Percentiles rank a stretch among this genome's conserved stretches.
phyloP scores from a whole-genome alignment of 371 early-diverging fungal species.

The Quaeritorhiza haematococci region DNA sequence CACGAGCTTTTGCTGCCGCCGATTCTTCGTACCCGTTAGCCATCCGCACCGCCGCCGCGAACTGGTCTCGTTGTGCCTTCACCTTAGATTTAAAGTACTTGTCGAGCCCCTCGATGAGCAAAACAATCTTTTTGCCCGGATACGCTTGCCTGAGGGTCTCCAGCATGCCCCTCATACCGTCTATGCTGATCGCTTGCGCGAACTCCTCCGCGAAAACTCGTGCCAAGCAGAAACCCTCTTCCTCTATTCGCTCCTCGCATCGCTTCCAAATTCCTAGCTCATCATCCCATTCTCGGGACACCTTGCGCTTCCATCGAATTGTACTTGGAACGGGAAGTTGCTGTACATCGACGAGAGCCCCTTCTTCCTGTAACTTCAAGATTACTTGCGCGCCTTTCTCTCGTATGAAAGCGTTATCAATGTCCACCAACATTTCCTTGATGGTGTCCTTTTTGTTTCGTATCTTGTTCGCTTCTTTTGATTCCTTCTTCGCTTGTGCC shows the following conservation, averaged over 20 bases:
- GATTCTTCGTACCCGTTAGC: constrained; percentile 15
- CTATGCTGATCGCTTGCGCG: constrained; percentile 20
- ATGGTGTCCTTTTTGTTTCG: constrained; percentile 39
- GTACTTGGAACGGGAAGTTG: constrained; percentile 21
- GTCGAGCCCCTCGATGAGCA: constrained; percentile 53
- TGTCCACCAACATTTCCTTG: constrained; percentile 51
- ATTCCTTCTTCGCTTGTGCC: constrained; percentile 11
- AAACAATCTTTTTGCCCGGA: constrained; percentile 26
- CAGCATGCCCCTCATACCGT: not conserved
- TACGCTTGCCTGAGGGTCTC: not conserved
- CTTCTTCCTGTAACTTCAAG: constrained; percentile 26
- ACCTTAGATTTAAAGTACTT: constrained; percentile 42
- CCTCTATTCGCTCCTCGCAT: constrained; percentile 29
- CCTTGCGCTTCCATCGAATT: constrained; percentile 46
- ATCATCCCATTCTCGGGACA: constrained; percentile 47
- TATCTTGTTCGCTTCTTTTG: constrained; percentile 42
- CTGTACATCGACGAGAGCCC: constrained; percentile 22
- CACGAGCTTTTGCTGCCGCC: constrained; percentile 23
- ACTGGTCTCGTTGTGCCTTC: constrained; percentile 26
- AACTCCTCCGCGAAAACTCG: constrained; percentile 37
- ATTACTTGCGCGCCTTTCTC: constrained; percentile 35
- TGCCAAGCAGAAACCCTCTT: constrained; percentile 40
- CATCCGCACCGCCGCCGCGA: constrained; percentile 33
- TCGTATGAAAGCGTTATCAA: constrained; percentile 29
- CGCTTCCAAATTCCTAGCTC: constrained; percentile 43